Base-by-base conservation (phyloP, 768 basidiomycete species). In the Asterophora parasitica region DNA sequence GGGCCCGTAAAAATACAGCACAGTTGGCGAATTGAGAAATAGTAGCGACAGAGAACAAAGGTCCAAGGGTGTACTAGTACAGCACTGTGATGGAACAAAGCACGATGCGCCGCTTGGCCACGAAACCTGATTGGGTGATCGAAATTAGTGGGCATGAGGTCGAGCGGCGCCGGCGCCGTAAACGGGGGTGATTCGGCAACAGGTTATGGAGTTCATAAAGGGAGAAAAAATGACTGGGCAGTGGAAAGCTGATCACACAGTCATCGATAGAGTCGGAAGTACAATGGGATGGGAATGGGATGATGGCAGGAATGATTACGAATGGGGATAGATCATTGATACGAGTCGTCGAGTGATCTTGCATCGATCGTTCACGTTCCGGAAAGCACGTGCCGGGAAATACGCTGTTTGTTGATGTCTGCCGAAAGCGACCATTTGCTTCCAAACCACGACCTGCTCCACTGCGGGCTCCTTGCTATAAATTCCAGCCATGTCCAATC, bases 381-480 rank as follows among this genome's bases (percentile, higher is more conserved):
- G 69, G 61, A 58, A 59, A 57, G 72, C 75, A 76, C 74, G 75
- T 77, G 75, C 66, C 61, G 37, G 57, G 58, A 61, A 57, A 57
- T 59, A 59, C 60, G 59, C 65, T 70, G 72, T 75, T 75, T 77
- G 74, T 74, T 75, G 71, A 71, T 71, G 71, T 56, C 48, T 74
- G 72, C 73, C 74, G 69, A 73, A 76, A 76, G 67, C 66, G 68
- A 66, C 60, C 68, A 63, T 71, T n/a, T 73, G 65, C 70, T 71
- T 71, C 70, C 66, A 69, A 72, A 72, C 74, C 73, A 75, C 74
- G 65, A 71, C 71, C 55, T 15, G 62, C 72, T 74, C 74, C 73
- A 74, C 74, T 67, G 62, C 67, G 59, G 58, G 61, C 62, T 65
- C 61, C 64, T 56, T 62, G 58, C 63, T 62, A 63, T 68, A 65